phyloP scores from a whole-genome alignment of 2,329 filamentous ascomycete genomes.

The Penicillium sp. region DNA sequence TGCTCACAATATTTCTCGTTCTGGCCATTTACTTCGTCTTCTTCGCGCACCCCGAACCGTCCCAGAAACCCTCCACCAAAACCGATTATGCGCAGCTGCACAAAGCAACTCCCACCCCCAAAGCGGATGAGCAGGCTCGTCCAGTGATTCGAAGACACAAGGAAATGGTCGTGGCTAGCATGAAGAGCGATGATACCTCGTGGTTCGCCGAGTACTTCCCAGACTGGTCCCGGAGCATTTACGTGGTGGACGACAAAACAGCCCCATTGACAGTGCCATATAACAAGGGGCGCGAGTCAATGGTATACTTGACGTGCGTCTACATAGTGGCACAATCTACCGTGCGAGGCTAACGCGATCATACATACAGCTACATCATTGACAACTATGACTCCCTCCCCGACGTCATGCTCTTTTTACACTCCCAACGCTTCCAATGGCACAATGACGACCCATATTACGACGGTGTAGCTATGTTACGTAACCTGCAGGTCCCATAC shows the following conservation, averaged over 20 bases:
- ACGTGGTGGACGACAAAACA: conserved; percentile 52
- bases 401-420: conserved; percentile 43
- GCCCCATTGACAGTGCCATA: conserved; percentile 49
- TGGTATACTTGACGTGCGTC: conserved; percentile 45
- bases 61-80: conserved; percentile 10
- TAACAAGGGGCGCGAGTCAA: conserved; percentile 46
- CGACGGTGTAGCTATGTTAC: conserved; percentile 50
- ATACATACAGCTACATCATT: conserved; percentile 39
- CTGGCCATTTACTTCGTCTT: conserved; percentile 35
- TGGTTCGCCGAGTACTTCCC: conserved; percentile 41
- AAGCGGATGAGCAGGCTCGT: conserved; percentile 18
- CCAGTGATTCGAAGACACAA: conserved; percentile 19
- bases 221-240: conserved; percentile 54
- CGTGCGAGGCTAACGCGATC: neutral
- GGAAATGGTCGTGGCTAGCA: conserved; percentile 41
- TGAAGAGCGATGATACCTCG: conserved; percentile 39
- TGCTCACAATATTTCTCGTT: conserved; percentile 34
- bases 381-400: conserved; percentile 43
- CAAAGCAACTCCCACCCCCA: conserved; percentile 17
- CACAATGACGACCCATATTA: conserved; percentile 55
- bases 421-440: conserved; percentile 43
- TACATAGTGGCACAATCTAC: neutral
- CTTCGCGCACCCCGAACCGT: conserved; percentile 23
- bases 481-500: conserved; percentile 49
- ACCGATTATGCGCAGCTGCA: conserved; percentile 20